Evolutionary conservation across 208 protist species (phyloP).

Genomic region (Acanthamoeba triangularis): DNA sequence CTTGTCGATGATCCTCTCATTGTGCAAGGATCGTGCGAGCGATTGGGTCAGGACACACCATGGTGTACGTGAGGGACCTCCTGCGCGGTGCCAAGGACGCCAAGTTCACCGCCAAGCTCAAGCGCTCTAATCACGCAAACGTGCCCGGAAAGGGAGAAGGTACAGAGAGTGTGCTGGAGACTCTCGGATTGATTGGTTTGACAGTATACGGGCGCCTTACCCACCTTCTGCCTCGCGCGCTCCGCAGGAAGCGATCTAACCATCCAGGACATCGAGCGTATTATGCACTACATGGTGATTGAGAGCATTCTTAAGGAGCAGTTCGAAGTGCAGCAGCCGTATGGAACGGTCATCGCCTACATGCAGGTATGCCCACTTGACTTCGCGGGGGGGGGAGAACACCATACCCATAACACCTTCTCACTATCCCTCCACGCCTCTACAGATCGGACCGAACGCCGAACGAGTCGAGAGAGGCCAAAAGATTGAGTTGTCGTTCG

Average conservation of each 20-base stretch:
- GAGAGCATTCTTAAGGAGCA: constrained; percentile 46
- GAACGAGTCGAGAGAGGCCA: constrained; percentile 34
- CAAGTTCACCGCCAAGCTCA: constrained; percentile 14
- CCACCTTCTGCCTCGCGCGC: neutral
- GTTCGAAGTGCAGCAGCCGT: constrained; percentile 49
- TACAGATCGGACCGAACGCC: constrained; percentile 7
- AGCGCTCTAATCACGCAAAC: neutral
- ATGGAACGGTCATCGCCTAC: constrained; percentile 41
- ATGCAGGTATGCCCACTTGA: neutral
- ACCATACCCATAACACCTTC: too few relatives aligned
- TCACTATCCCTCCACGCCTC: neutral
- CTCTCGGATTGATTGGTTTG: neutral
- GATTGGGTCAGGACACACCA: constrained; percentile 3
- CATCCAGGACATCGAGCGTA: constrained; percentile 28
- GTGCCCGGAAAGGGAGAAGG: constrained; percentile 33
- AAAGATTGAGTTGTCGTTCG: constrained; percentile 40
- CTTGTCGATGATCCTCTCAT: neutral
- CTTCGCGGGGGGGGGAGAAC: neutral
- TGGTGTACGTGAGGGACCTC: constrained; percentile 35
- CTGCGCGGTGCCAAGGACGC: constrained; percentile 24
- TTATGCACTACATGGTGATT: constrained; percentile 31
- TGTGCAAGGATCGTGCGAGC: neutral
- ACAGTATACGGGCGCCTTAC: neutral
- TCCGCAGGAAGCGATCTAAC: neutral
- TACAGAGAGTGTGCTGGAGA: neutral